A percentile compares a stretch with the other conserved stretches of the same genome.
Evolutionary conservation across 106 monocot species (phyloP).

Genomic region (Iris macrosiphon): DNA sequence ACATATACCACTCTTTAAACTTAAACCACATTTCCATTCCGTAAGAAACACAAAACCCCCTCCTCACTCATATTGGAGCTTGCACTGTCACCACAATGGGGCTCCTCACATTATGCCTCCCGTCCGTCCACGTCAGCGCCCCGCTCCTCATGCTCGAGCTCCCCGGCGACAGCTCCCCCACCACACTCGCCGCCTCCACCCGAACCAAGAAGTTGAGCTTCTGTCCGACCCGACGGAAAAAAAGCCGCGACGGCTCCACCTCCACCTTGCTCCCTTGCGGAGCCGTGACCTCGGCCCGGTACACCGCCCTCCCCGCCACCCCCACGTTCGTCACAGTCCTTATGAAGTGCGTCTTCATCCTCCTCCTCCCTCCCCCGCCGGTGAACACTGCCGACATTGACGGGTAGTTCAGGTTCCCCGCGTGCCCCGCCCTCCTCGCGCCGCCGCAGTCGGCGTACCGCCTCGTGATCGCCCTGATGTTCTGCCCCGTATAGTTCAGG

Average conservation of each 20-base stretch:
- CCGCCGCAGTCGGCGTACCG: slow-evolving; percentile 42
- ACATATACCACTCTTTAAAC: no score
- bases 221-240: slow-evolving; percentile 49
- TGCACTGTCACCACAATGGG: slow-evolving; percentile 72
- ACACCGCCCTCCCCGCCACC: slow-evolving; percentile 18
- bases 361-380: slow-evolving; percentile 12
- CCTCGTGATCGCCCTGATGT: slow-evolving; percentile 60
- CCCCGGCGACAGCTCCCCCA: slow-evolving; percentile 28
- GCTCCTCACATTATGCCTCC: slow-evolving; percentile 42
- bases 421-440: slow-evolving; percentile 56
- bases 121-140: slow-evolving; percentile 52
- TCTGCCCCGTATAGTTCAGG: slow-evolving; percentile 65
- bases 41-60: not conserved
- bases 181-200: slow-evolving; percentile 16
- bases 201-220: slow-evolving; percentile 56
- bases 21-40: no score
- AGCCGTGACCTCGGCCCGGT: slow-evolving; percentile 28
- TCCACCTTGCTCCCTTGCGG: slow-evolving; percentile 40
- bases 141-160: slow-evolving; percentile 57
- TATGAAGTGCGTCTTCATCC: slow-evolving; percentile 56
- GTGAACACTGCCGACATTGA: slow-evolving; percentile 51
- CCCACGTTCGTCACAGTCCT: slow-evolving; percentile 81
- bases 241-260: slow-evolving; percentile 44
- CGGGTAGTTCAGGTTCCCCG: slow-evolving; percentile 79
- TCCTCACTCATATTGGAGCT: slow-evolving; percentile 28